These are phyloP conservation scores for Umbelopsis sp. DNA, from an alignment of 371 early-diverging fungal species.

Conservation along the genomic window DNA sequence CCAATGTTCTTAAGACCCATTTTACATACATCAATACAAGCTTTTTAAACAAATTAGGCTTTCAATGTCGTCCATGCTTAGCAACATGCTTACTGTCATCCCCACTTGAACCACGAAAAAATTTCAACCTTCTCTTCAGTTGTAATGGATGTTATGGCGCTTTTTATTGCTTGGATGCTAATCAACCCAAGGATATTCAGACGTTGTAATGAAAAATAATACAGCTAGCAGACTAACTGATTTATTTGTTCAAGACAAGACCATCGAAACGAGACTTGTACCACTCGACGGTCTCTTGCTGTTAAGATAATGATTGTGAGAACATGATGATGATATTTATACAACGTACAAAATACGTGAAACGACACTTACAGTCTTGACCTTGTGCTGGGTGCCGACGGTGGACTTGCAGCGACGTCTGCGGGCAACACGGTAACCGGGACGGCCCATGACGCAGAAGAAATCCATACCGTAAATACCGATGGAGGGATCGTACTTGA, in stretches of 20 bases:
- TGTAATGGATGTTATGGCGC: slow-evolving; percentile 1
- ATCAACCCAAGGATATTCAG: slow-evolving; percentile 17
- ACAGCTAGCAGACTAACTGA: slow-evolving; percentile 18
- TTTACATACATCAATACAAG: background rate
- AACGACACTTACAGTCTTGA: slow-evolving; percentile 66
- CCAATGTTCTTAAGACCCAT: background rate
- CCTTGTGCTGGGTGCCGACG: slow-evolving; percentile 94
- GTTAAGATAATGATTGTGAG: background rate
- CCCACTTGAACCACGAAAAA: too few relatives aligned
- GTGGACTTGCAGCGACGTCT: slow-evolving; percentile 90
- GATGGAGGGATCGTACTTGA: slow-evolving; percentile 99
- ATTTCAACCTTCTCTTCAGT: too few relatives aligned
- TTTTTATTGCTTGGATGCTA: slow-evolving; percentile 17
- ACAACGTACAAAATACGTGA: slow-evolving; percentile 24
- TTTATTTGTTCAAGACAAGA: slow-evolving; percentile 84
- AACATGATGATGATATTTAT: slow-evolving; percentile 21
- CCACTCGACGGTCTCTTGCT: slow-evolving; percentile 83
- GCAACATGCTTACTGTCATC: too few relatives aligned
- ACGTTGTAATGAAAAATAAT: slow-evolving; percentile 20
- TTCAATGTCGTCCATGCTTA: too few relatives aligned
- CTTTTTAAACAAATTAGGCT: too few relatives aligned
- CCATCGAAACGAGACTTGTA: slow-evolving; percentile 93
- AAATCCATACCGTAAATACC: slow-evolving; percentile 99
- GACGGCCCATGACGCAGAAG: slow-evolving; percentile 98
- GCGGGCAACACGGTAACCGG: slow-evolving; percentile 96